Conservation (phyloP, 192 early-diverging fungal genomes). For the Linnemannia hyalina region DNA sequence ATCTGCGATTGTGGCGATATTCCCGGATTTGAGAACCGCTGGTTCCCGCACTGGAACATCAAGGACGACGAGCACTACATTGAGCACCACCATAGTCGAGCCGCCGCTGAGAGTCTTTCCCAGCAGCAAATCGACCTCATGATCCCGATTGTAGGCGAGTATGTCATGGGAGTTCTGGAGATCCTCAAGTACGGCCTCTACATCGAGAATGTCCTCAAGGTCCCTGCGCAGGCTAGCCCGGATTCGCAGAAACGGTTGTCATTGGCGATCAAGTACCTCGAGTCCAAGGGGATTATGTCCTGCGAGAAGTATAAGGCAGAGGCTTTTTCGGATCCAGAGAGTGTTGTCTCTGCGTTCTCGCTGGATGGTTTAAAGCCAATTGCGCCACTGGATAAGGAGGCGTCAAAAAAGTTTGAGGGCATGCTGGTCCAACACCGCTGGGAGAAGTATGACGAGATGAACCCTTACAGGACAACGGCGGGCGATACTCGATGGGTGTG, state of each 20-base stretch:
- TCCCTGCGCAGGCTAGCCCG: slow-evolving; percentile 8
- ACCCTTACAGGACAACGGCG: slow-evolving; percentile 10
- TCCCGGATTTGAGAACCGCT: slow-evolving; percentile 4
- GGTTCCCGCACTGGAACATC: slow-evolving; percentile 18
- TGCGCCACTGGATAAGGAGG: slow-evolving; percentile 11
- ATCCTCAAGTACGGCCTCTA: slow-evolving; percentile 33
- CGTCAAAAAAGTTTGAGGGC: background rate
- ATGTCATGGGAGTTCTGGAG: slow-evolving; percentile 40
- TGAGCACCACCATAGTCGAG: background rate
- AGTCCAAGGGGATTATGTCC: background rate
- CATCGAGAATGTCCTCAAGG: background rate
- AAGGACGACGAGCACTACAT: slow-evolving; percentile 17
- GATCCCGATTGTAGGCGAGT: slow-evolving; percentile 11
- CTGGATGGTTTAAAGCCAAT: background rate
- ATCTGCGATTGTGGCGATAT: slow-evolving; percentile 38
- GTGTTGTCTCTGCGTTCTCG: background rate
- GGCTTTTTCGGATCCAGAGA: background rate
- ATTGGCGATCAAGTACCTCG: slow-evolving; percentile 23
- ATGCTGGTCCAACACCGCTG: background rate
- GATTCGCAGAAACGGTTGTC: slow-evolving; percentile 8
- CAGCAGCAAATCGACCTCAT: background rate
- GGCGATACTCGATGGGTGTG: slow-evolving; percentile 36
- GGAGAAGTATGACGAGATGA: slow-evolving; percentile 9
- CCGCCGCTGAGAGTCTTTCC: background rate
- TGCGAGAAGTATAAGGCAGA: background rate